phyloP scores from a whole-genome alignment of 192 early-diverging fungal genomes.

The Coemansia reversa region DNA sequence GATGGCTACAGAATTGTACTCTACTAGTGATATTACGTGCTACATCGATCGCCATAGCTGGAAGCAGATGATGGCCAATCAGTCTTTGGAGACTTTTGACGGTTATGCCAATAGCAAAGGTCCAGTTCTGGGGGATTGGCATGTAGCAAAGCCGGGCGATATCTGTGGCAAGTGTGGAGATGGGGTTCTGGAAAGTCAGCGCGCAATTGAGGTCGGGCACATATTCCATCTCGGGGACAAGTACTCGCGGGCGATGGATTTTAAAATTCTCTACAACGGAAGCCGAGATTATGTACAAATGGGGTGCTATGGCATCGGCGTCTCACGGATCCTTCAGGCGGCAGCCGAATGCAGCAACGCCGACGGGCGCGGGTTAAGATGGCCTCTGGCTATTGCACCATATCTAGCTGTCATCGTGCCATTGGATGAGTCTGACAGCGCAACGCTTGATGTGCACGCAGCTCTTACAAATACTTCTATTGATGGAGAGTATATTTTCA shows the following conservation, averaged over 20 bases:
- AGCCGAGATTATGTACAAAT: slow-evolving; percentile 64
- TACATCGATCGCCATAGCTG: too few species aligned
- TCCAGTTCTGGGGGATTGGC: slow-evolving; percentile 33
- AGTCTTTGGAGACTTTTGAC: too few species aligned
- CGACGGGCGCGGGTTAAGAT: slow-evolving; percentile 59
- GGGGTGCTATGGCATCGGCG: slow-evolving; percentile 91
- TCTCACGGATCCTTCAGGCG: slow-evolving; percentile 81
- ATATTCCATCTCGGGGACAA: slow-evolving; percentile 89
- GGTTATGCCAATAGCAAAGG: background rate
- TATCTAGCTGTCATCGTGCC: slow-evolving; percentile 68
- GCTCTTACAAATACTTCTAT: slow-evolving; percentile 6
- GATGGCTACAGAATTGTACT: background rate
- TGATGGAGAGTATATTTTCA: slow-evolving; percentile 13
- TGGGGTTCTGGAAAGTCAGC: slow-evolving; percentile 21
- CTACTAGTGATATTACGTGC: background rate
- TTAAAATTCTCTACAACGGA: slow-evolving; percentile 49
- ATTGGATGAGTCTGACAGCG: slow-evolving; percentile 23
- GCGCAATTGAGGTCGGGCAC: slow-evolving; percentile 81
- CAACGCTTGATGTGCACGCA: slow-evolving; percentile 14
- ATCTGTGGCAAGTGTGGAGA: slow-evolving; percentile 19
- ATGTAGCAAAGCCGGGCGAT: slow-evolving; percentile 35
- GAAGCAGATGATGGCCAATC: too few species aligned
- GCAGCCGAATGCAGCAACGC: slow-evolving; percentile 70
- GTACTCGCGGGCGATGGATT: slow-evolving; percentile 74
- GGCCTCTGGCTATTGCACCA: slow-evolving; percentile 81